These are phyloP conservation scores for Xylariaceae sp. DNA, from an alignment of 2,329 filamentous ascomycete genomes.

Conservation along the genomic window DNA sequence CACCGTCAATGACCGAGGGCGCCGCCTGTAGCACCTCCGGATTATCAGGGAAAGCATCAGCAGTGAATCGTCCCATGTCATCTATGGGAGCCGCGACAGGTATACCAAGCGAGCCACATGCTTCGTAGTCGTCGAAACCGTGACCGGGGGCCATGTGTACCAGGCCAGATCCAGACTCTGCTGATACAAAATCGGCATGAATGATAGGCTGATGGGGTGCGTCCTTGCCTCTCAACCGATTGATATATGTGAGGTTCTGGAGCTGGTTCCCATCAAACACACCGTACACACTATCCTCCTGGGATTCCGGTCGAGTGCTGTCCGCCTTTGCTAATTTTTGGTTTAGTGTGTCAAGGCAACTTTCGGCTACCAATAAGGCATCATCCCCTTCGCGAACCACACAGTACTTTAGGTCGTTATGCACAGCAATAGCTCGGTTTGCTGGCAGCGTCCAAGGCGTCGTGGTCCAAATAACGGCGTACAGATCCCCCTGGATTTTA, in stretches of 20 bases:
- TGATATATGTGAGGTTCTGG: constrained; percentile 59
- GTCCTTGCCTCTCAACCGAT: constrained; percentile 58
- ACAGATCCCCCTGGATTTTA: constrained; percentile 48
- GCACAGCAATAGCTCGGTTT: constrained; percentile 82
- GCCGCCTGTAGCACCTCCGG: constrained; percentile 60
- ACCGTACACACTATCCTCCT: constrained; percentile 40
- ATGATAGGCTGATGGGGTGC: constrained; percentile 63
- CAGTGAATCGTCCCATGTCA: constrained; percentile 73
- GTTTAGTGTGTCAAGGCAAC: constrained; percentile 57
- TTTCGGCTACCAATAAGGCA: constrained; percentile 66
- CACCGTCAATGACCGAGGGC: constrained; percentile 64
- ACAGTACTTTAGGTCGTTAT: constrained; percentile 66
- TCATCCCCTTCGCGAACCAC: constrained; percentile 54
- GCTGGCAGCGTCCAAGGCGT: constrained; percentile 96
- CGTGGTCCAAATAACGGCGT: constrained; percentile 95
- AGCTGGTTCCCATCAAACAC: constrained; percentile 62
- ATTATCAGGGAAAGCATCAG: constrained; percentile 67
- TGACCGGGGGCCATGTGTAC: constrained; percentile 93
- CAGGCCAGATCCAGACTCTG: constrained; percentile 86
- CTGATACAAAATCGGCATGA: constrained; percentile 81
- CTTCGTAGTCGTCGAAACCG: constrained; percentile 92
- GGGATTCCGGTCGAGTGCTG: constrained; percentile 3
- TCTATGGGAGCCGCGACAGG: constrained; percentile 77
- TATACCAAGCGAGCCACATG: constrained; percentile 66
- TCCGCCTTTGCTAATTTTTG: constrained; percentile 39